Base-by-base conservation (phyloP, 352 stramenopile genomes). In the Globisporangium sylvaticum region DNA sequence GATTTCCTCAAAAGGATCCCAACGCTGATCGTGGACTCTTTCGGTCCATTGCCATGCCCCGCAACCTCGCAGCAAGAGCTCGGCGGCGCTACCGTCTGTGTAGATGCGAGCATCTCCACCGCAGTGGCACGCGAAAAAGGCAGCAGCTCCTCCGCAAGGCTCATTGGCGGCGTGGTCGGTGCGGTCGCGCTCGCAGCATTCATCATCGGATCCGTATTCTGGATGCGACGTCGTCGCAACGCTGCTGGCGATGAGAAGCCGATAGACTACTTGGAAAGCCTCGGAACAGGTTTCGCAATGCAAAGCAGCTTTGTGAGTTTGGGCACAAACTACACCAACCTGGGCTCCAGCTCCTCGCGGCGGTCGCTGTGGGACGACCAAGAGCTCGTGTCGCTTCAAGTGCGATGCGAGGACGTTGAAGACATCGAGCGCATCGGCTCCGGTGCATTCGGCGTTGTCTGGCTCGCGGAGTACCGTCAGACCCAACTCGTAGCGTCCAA, bases 321-420 rank as follows among this genome's bases (percentile, higher is more conserved):
- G 12, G 42, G 39, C 4, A 48, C 25, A 20, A 65, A 65, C 44
- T 58, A 65, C 59, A 58, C 44, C 20, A 65, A 65, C 29, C 27
- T 65, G 25, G 59, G 62, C n/a, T 62, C 46, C 20, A 48, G 55
- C n/a, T 61, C 7, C n/a, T 34, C 58, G 10, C 32, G 65, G 8
- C 65, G 60, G 27, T 82, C 79, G 0, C 42, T 88, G 4, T 87
- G 80, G 80, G 79, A 82, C 48, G 81, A 90, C 48, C 69, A 84
- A 15, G 78, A 85, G 10, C 74, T 90, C 65, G 34, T 84, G 15
- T 80, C 78, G 4, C 52, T 78, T 15, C 78, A 87, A 24, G 76
- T 89, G 1, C 73, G 73, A 10, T 72, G 57, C 12, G 78, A 88
- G 32, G 77, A 80, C 25, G 76, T 89, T 27, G 68, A 88, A 29